These are phyloP conservation scores for Verbena officinalis DNA, from an alignment of 257 asterid genomes.

Conservation along the genomic window DNA sequence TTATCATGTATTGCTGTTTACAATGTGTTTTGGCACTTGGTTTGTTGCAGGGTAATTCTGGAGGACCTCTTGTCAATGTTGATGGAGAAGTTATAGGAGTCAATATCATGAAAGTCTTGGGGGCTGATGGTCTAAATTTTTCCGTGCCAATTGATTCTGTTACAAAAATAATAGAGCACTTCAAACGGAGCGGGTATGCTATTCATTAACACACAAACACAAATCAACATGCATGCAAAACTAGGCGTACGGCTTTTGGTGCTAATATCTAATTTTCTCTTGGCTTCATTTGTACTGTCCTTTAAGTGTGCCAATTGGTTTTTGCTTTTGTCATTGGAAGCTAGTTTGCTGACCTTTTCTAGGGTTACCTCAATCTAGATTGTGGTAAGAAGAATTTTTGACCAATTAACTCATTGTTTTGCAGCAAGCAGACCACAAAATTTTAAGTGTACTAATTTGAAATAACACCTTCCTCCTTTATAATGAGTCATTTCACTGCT, in stretches of 20 bases:
- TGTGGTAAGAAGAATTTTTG: neutral
- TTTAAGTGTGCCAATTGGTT: neutral
- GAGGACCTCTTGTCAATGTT: slow-evolving; percentile 87
- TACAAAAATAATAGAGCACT: slow-evolving; percentile 71
- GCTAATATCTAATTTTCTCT: neutral
- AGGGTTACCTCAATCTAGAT: neutral
- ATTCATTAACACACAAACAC: neutral
- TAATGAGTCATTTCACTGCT: too few relatives aligned
- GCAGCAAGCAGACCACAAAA: neutral
- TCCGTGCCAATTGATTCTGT: slow-evolving; percentile 85
- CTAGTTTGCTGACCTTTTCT: neutral
- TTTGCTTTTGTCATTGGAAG: neutral
- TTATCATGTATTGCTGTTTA: slow-evolving; percentile 19
- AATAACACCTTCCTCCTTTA: too few relatives aligned
- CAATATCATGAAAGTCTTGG: slow-evolving; percentile 72
- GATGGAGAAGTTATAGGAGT: slow-evolving; percentile 91
- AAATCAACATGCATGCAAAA: neutral
- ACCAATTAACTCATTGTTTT: neutral
- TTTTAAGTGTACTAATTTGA: neutral
- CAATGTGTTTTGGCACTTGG: slow-evolving; percentile 12
- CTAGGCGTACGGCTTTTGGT: neutral
- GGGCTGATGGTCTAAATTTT: slow-evolving; percentile 87
- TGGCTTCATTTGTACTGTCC: neutral
- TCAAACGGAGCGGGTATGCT: slow-evolving; percentile 69
- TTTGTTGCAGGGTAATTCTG: slow-evolving; percentile 80